Evolutionary conservation across 257 asterid genomes (phyloP), one percentile per base, ranked within the genome.

Genomic region (Nicotiana knightiana): DNA sequence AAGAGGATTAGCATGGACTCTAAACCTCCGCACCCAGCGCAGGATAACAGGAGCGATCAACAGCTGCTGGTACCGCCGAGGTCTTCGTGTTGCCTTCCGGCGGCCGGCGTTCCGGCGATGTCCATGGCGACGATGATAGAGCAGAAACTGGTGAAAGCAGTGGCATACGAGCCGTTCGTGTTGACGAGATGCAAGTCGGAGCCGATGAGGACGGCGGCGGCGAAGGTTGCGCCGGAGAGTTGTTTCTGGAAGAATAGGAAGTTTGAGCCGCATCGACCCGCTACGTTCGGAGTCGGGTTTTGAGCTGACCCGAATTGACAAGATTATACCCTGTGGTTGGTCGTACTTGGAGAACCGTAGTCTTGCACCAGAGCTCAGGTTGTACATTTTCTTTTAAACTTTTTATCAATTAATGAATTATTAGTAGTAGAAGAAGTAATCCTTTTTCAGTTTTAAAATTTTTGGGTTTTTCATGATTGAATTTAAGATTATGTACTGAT

Each of bases 121-220:
- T 85, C 89, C 1, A 85, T 85, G 89, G 87, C 97, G 66, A 81
- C 91, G 13, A 85, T 92, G 93, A 88, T 92, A 4, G 99, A 95
- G 86, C 97, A 89, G 87, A 90, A 91, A 92, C 89, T 94, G 83
- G 97, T 87, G 67, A 86, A 91, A 17, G 89, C 87, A 6, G 94
- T 86, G 59, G 98, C 85, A 4, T 89, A 93, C 76, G 99, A 94
- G 92, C 98, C 98, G 83, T 90, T 92, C 13, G 99, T 82, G 86
- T 87, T 93, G 87, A 92, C 97, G 0, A 84, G 99, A 86, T 95
- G 99, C 81, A 95, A 93, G 89, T 95, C 99, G 33, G 99, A 95
- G 93, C 99, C 99, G 63, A 91, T 95, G 99, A 90, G 97, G 51
- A 87, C 35, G 33, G 97, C 97, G 79, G 94, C 97, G 82, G 94